Conservation (phyloP, 2,329 filamentous ascomycete genomes). For the Lachnellula suecica region DNA sequence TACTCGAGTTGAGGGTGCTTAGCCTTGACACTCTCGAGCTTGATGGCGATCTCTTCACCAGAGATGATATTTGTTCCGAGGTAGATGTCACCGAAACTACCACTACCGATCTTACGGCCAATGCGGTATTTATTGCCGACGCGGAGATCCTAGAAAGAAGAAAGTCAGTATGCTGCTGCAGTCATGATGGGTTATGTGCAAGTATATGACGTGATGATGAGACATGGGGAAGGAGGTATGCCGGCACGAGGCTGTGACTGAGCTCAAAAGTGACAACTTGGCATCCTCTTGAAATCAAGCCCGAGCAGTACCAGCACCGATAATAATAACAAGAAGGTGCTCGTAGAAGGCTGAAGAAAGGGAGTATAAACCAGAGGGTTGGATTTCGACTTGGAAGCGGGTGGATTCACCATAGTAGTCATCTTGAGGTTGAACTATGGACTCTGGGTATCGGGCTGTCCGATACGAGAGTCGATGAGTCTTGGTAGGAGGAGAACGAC, state of each 20-base stretch:
- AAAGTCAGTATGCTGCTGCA: conserved; percentile 22
- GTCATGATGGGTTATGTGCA: conserved; percentile 1
- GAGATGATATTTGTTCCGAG: conserved; percentile 99
- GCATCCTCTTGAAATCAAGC: conserved; percentile 15
- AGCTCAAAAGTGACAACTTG: conserved; percentile 12
- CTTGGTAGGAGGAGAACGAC: conserved; percentile 13
- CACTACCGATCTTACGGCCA: conserved; percentile 97
- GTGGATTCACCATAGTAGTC: conserved; percentile 60
- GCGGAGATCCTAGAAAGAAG: conserved; percentile 77
- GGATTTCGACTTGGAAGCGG: conserved; percentile 37
- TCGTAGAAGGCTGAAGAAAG: conserved; percentile 33
- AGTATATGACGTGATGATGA: neutral
- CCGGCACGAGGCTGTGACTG: conserved; percentile 26
- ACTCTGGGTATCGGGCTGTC: conserved; percentile 31
- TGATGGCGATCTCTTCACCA: conserved; percentile 98
- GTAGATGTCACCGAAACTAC: conserved; percentile 98
- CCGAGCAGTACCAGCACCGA: conserved; percentile 21
- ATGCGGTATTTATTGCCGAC: conserved; percentile 99
- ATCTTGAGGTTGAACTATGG: conserved; percentile 44
- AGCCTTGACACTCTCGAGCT: conserved; percentile 98
- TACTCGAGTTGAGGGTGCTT: conserved; percentile 99
- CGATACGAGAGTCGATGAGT: conserved; percentile 31
- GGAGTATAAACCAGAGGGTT: conserved; percentile 39
- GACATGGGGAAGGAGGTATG: conserved; percentile 6
- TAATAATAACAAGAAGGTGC: conserved; percentile 30